Evolutionary conservation across 2,329 filamentous ascomycete genomes (phyloP).

Genomic region (Fusarium sp.): DNA sequence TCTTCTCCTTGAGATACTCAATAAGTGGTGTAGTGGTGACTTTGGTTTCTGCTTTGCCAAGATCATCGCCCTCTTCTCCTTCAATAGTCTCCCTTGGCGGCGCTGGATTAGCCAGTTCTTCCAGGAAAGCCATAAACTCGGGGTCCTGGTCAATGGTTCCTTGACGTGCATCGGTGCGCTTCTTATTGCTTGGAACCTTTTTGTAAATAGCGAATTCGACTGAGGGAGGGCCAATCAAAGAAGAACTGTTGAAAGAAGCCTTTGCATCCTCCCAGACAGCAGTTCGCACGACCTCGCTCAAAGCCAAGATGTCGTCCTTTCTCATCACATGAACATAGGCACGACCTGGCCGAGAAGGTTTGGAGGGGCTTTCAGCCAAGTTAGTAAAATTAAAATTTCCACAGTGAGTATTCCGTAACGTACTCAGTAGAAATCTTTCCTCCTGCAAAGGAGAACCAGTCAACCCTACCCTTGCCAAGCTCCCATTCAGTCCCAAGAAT

Average conservation of each 20-base stretch:
- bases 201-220: constrained; percentile 89
- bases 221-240: constrained; percentile 82
- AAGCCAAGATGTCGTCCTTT: constrained; percentile 74
- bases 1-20: constrained; percentile 92
- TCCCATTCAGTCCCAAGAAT: constrained; percentile 87
- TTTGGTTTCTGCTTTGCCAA: constrained; percentile 68
- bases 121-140: constrained; percentile 94
- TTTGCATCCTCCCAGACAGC: constrained; percentile 86
- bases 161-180: constrained; percentile 85
- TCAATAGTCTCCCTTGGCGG: constrained; percentile 62
- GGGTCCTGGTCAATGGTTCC: constrained; percentile 97
- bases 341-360: constrained; percentile 84
- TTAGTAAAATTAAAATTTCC: constrained; percentile 26
- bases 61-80: constrained; percentile 59
- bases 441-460: constrained; percentile 79
- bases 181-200: constrained; percentile 82
- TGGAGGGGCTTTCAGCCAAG: constrained; percentile 74
- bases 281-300: constrained; percentile 79
- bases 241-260: constrained; percentile 78
- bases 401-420: constrained; percentile 50
- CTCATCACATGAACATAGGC: constrained; percentile 88
- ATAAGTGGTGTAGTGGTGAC: constrained; percentile 89
- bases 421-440: constrained; percentile 89
- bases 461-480: constrained; percentile 82
- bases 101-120: constrained; percentile 82